phyloP scores from a whole-genome alignment of 2,329 filamentous ascomycete genomes.

The Nannizzia gypsea region DNA sequence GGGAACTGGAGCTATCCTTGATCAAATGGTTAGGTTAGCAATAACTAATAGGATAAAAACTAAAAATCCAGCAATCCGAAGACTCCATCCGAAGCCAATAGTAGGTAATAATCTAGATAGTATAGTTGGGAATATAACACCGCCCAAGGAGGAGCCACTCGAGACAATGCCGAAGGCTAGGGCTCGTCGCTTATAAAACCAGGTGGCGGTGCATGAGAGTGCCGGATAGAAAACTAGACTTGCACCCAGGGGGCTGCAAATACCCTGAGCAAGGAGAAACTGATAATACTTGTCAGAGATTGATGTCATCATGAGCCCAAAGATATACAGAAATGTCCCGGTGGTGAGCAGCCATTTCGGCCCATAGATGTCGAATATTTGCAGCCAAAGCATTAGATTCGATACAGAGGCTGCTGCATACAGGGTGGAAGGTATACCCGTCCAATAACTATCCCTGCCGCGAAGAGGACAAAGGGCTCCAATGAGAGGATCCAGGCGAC shows the following conservation, averaged over 20 bases:
- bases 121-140: constrained; percentile 53
- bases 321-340: constrained; percentile 44
- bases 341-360: constrained; percentile 43
- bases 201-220: constrained; percentile 32
- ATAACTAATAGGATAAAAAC: constrained; percentile 48
- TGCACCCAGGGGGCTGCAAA: constrained; percentile 43
- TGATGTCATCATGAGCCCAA: constrained; percentile 49
- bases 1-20: constrained; percentile 26
- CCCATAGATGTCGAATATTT: constrained; percentile 50
- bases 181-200: constrained; percentile 44
- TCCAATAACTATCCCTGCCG: constrained; percentile 21
- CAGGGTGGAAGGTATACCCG: background rate
- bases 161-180: constrained; percentile 44
- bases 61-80: constrained; percentile 47
- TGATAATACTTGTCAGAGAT: constrained; percentile 45
- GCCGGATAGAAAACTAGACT: constrained; percentile 40
- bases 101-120: constrained; percentile 42
- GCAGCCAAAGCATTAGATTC: no score
- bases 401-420: constrained; percentile 41
- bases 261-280: constrained; percentile 43
- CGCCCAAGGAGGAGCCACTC: constrained; percentile 45
- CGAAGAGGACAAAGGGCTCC: constrained; percentile 46
- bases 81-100: constrained; percentile 47
- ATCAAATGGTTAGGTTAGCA: constrained; percentile 42
- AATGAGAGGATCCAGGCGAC: constrained; percentile 52